Evolutionary conservation across 495 filamentous ascomycete species (phyloP), one percentile per base, ranked within the genome.

Genomic region (Penicillium pulvis): DNA sequence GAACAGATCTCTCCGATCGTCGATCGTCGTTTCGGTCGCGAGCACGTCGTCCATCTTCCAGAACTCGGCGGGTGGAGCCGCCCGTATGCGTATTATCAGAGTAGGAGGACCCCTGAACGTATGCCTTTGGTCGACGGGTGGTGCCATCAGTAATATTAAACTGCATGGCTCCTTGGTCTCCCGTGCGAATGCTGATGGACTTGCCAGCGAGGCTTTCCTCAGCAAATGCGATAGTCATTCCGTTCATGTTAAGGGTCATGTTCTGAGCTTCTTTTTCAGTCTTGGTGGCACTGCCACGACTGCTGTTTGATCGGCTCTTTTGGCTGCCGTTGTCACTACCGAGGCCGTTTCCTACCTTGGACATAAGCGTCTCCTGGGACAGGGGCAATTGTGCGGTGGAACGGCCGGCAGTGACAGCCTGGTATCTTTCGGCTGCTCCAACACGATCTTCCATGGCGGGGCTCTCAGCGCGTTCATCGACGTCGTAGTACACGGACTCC

Each of bases 251-350:
- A 51, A 79, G 74, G 50, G 71, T 72, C 64, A 80, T 74, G 57
- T 74, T 73, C 52, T 74, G 67, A 14, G 36, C n/a, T 9, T 75
- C 76, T 2, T 56, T 53, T 19, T 73, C 73, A 57, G 62, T 52
- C 50, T 69, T 73, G 50, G 71, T 68, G 24, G 68, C 67, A 53
- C 76, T 79, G 30, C 69, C 76, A 31, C 73, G 74, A 60, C 76
- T 78, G 68, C 77, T 76, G 66, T 70, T 74, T 11, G 76, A 78
- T 24, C 72, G 73, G 58, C 71, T 79, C 51, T 79, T 77, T 51
- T 76, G 76, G 55, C 78, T 80, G 26, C 73, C 75, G 30, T 70
- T 75, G 49, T 80, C 78, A 53, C 76, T 79, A 17, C 65, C 72
- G 2, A 66, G 51, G 20, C 71, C 70, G 42, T 62, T 65, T 14